Evolutionary conservation across 1,284 basidiomycete species (phyloP), one percentile per base, ranked within the genome.

Genomic region (Heterobasidion irregulare): DNA sequence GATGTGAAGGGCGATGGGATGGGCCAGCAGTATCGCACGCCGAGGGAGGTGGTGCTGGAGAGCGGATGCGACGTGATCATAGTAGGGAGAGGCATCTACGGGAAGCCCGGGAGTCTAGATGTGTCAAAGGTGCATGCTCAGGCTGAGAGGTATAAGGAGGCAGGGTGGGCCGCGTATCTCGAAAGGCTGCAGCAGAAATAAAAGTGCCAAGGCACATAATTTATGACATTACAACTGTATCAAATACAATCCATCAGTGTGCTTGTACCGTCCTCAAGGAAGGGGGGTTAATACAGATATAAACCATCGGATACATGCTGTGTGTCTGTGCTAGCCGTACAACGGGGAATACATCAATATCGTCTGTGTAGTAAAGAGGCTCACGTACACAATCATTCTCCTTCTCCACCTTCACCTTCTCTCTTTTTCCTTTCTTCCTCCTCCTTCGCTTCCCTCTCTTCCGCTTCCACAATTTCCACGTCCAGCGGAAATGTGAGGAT

Each of bases 51-150:
- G 19, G 76, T 99, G 15, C 69, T 82, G 41, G 83, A 90, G 52
- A 84, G 81, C 47, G 95, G 94, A n/a, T 94, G 92, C 68, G 97
- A 99, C 73, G 82, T 99, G 33, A 99, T 99, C 66, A 99, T 99
- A 61, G 97, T 99, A 43, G 97, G 97, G 13, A 77, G 97, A 56
- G 97, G 96, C 0, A 89, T 99, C 53, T 97, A 98, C 70, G 93
- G 92, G 15, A 82, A 82, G 57, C 81, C 84, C 44, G 73, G 79
- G 46, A 76, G 81, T 8, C 73, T 81, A 13, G 75, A 80, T 18
- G 79, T 85, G 47, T 75, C 78, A 34, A 74, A 77, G 55, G 84
- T 89, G 45, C 75, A 75, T 61, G 74, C 73, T 47, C 89, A 94
- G 67, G 93, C 93, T 6, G 82, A 90, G 68, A 78, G 86, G 65